Conservation (phyloP, 768 basidiomycete genomes). For the Cystofilobasidium bisporidii region DNA sequence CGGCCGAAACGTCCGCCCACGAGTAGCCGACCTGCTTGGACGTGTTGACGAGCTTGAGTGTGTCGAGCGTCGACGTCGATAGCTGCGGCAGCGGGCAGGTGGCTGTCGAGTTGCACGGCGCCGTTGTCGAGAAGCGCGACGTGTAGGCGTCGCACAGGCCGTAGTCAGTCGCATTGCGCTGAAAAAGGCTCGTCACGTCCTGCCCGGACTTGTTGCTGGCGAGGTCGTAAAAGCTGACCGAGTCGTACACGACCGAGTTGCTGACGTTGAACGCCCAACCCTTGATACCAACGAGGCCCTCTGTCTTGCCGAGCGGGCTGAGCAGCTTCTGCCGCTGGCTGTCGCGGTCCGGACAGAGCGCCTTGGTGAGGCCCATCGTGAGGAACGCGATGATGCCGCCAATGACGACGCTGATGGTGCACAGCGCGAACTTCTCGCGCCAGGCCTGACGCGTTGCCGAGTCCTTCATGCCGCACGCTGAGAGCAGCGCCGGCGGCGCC, state of each 20-base stretch:
- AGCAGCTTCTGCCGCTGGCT: slow-evolving; percentile 6
- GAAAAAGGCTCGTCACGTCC: slow-evolving; percentile 82
- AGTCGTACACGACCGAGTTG: slow-evolving; percentile 44
- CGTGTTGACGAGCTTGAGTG: slow-evolving; percentile 60
- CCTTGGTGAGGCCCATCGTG: slow-evolving; percentile 87
- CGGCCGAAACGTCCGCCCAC: slow-evolving; percentile 73
- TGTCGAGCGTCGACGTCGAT: slow-evolving; percentile 50
- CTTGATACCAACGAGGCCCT: slow-evolving; percentile 59
- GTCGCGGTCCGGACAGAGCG: slow-evolving; percentile 59
- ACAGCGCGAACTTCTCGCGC: slow-evolving; percentile 93
- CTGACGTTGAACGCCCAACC: slow-evolving; percentile 71
- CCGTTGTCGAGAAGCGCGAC: slow-evolving; percentile 59
- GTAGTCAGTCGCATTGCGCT: slow-evolving; percentile 58
- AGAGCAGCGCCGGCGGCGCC: slow-evolving; percentile 71
- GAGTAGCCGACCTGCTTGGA: slow-evolving; percentile 68
- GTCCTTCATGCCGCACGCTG: slow-evolving; percentile 67
- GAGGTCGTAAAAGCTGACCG: slow-evolving; percentile 54
- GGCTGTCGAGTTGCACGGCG: slow-evolving; percentile 51
- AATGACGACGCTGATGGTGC: slow-evolving; percentile 65
- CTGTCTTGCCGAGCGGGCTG: slow-evolving; percentile 45
- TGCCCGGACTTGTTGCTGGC: slow-evolving; percentile 55
- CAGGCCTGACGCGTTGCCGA: slow-evolving; percentile 73
- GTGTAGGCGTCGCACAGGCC: slow-evolving; percentile 53
- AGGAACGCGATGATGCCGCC: slow-evolving; percentile 77
- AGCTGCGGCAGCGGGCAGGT: slow-evolving; percentile 59